These are phyloP conservation scores for Vanilla planifolia DNA, from an alignment of 106 monocot genomes.

Conservation along the genomic window DNA sequence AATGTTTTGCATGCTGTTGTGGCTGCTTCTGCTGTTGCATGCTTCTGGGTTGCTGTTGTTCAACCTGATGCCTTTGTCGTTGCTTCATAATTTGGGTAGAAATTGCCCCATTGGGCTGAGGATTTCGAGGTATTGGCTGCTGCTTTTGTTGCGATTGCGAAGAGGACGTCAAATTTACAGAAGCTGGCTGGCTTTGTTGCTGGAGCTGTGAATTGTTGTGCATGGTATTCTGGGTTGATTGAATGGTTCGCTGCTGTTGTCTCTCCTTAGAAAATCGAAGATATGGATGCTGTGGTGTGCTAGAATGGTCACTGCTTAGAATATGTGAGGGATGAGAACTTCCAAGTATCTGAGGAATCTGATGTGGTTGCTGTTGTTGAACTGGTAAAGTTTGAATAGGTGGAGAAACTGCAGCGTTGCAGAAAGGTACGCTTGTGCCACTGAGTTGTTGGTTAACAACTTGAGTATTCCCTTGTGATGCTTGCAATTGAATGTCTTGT, in stretches of 20 bases:
- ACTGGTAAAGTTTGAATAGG: slow-evolving; percentile 44
- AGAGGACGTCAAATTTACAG: slow-evolving; percentile 23
- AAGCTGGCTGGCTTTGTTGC: slow-evolving; percentile 38
- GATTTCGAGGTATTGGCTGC: slow-evolving; percentile 31
- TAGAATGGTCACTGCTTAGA: slow-evolving; percentile 41
- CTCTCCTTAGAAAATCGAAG: slow-evolving; percentile 63
- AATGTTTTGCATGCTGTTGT: slow-evolving; percentile 47
- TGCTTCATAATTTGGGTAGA: slow-evolving; percentile 55
- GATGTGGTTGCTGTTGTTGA: slow-evolving; percentile 48
- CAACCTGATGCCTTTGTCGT: slow-evolving; percentile 55
- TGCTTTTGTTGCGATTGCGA: slow-evolving; percentile 48
- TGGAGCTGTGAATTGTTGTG: slow-evolving; percentile 45
- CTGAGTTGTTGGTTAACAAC: slow-evolving; percentile 33
- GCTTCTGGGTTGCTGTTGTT: slow-evolving; percentile 25
- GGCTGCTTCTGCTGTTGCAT: slow-evolving; percentile 40
- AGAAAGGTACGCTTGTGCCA: slow-evolving; percentile 34
- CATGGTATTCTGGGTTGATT: slow-evolving; percentile 43
- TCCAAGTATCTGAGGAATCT: slow-evolving; percentile 44
- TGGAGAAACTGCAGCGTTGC: slow-evolving; percentile 27
- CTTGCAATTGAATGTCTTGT: slow-evolving; percentile 76
- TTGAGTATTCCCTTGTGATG: slow-evolving; percentile 48
- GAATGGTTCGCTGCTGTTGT: slow-evolving; percentile 53
- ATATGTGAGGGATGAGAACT: slow-evolving; percentile 45
- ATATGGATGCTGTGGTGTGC: slow-evolving; percentile 62
- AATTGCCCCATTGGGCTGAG: slow-evolving; percentile 17